Percentiles rank a stretch among this genome's conserved stretches.
These are phyloP conservation scores for Actinomortierella wolfii DNA, from an alignment of 371 early-diverging fungal species.

Conservation along the genomic window DNA sequence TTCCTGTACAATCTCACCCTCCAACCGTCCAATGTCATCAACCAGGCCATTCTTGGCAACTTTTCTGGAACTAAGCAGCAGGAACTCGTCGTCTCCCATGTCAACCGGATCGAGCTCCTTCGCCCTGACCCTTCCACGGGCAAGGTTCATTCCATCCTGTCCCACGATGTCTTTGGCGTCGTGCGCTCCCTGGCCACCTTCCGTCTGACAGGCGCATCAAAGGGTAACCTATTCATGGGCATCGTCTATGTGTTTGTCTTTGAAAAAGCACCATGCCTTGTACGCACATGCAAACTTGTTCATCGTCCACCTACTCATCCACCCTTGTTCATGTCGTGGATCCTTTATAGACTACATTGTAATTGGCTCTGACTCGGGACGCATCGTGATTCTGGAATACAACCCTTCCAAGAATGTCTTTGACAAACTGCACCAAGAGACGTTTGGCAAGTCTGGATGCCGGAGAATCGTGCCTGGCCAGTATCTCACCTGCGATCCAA, in stretches of 20 bases:
- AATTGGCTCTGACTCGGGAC: constrained; percentile 91
- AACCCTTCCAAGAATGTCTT: constrained; percentile 76
- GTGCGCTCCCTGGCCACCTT: constrained; percentile 81
- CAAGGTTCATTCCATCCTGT: constrained; percentile 73
- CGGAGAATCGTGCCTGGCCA: constrained; percentile 94
- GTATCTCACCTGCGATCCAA: constrained; percentile 94
- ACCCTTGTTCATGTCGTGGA: too few relatives aligned
- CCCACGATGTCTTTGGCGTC: constrained; percentile 86
- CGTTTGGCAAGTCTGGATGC: constrained; percentile 93
- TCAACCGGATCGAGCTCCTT: constrained; percentile 83
- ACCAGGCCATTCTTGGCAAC: constrained; percentile 85
- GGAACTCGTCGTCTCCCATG: constrained; percentile 87
- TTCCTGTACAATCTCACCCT: constrained; percentile 92
- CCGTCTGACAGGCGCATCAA: constrained; percentile 76
- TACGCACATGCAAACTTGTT: too few relatives aligned
- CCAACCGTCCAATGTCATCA: constrained; percentile 81
- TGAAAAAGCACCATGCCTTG: too few relatives aligned
- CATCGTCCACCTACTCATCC: too few relatives aligned
- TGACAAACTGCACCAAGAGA: constrained; percentile 89
- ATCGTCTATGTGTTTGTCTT: too few relatives aligned
- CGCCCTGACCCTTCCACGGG: constrained; percentile 82
- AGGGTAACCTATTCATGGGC: constrained; percentile 64
- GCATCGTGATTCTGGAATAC: constrained; percentile 91
- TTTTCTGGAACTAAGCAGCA: constrained; percentile 92
- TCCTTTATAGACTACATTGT: constrained; percentile 82